Percentiles rank a stretch among this genome's conserved stretches.
phyloP scores from a whole-genome alignment of 345 rosid genomes.

The Angophora floribunda region DNA sequence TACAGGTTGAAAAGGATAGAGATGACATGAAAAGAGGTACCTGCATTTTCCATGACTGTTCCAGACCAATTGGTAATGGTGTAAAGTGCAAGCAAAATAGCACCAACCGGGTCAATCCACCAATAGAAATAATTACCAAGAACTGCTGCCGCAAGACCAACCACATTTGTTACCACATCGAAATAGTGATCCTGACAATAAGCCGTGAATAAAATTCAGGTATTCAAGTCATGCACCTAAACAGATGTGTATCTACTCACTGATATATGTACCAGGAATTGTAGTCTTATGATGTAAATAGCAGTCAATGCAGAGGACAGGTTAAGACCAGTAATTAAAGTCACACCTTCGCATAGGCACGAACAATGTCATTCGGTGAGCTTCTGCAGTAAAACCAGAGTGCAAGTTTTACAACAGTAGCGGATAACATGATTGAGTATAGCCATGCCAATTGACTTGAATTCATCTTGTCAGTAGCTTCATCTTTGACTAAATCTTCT shows the following conservation, averaged over 20 bases:
- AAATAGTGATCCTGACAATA: conserved; percentile 73
- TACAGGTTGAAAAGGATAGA: neutral
- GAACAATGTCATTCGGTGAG: conserved; percentile 71
- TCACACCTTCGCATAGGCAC: conserved; percentile 82
- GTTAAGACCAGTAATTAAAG: neutral
- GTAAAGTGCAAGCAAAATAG: conserved; percentile 72
- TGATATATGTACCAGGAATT: neutral
- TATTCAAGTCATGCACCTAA: neutral
- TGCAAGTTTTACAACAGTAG: conserved; percentile 58
- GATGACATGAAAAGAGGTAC: conserved; percentile 9
- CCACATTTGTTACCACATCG: conserved; percentile 81
- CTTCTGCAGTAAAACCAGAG: conserved; percentile 87
- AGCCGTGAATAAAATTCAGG: neutral
- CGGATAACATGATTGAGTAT: conserved; percentile 72
- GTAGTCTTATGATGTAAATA: neutral
- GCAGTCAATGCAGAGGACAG: neutral
- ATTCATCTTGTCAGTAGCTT: conserved; percentile 42
- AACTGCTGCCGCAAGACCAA: conserved; percentile 74
- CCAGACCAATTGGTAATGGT: conserved; percentile 86
- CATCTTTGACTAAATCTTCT: conserved; percentile 40
- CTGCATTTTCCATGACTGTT: conserved; percentile 90
- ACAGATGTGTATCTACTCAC: neutral
- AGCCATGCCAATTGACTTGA: conserved; percentile 50
- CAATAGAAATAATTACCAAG: conserved; percentile 66
- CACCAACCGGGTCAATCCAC: conserved; percentile 96